Evolutionary conservation across 164 flowering plant species (phyloP).

Genomic region (Santalum album): DNA sequence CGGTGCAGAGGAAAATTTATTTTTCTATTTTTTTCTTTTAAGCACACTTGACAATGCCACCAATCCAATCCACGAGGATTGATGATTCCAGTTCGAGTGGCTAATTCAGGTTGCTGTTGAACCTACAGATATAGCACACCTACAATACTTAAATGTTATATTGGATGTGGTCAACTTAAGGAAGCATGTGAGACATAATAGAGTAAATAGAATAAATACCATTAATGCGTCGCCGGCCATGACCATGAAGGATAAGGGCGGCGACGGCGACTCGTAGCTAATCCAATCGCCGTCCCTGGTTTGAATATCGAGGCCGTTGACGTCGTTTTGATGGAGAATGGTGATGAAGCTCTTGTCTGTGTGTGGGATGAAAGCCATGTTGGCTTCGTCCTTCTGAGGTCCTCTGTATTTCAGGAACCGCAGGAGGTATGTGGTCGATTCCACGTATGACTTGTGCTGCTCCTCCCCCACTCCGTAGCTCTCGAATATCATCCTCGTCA

Average conservation of each 20-base stretch:
- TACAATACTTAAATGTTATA: too few species aligned
- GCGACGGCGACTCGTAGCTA: constrained; percentile 18
- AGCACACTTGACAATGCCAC: too few species aligned
- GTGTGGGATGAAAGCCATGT: constrained; percentile 24
- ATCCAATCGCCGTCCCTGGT: constrained; percentile 36
- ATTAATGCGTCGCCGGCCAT: constrained; percentile 42
- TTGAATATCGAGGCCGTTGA: constrained; percentile 31
- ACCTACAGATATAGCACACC: too few species aligned
- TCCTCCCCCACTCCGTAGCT: constrained; percentile 34
- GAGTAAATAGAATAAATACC: constrained; percentile 10
- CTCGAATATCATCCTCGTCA: constrained; percentile 38
- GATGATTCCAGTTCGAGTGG: too few species aligned
- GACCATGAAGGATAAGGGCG: constrained; percentile 26
- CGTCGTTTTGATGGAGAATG: constrained; percentile 32
- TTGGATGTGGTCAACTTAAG: too few species aligned
- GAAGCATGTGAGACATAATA: too few species aligned
- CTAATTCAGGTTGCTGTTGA: too few species aligned
- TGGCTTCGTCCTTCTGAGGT: constrained; percentile 15
- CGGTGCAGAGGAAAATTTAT: too few species aligned
- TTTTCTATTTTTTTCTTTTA: too few species aligned
- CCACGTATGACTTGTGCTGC: constrained; percentile 18
- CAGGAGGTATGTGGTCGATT: constrained; percentile 22
- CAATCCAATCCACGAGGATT: too few species aligned
- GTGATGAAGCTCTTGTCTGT: constrained; percentile 48
- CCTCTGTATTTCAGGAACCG: constrained; percentile 25